Conservation (phyloP, 208 protist species). For the Crithidia expoeki region DNA sequence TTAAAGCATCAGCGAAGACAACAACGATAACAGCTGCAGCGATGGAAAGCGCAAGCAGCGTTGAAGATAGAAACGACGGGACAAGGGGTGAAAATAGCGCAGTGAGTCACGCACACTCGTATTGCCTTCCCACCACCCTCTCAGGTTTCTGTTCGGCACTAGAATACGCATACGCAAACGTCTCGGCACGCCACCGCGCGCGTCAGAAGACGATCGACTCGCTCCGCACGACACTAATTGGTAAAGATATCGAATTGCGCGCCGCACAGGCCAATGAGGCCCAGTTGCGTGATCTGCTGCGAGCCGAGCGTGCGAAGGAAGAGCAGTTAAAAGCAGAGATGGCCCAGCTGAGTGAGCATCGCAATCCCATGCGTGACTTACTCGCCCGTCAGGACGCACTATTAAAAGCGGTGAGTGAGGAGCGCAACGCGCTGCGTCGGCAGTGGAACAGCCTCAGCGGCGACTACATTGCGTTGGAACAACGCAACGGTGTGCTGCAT, state of each 20-base stretch:
- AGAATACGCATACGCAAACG: slow-evolving; percentile 32
- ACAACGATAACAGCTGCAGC: not conserved
- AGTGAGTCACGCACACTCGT: not conserved
- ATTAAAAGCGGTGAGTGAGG: slow-evolving; percentile 50
- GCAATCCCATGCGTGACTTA: slow-evolving; percentile 59
- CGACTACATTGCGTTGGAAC: slow-evolving; percentile 73
- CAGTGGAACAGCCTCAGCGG: slow-evolving; percentile 58
- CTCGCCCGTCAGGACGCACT: slow-evolving; percentile 60
- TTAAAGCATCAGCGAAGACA: not conserved
- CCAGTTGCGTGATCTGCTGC: slow-evolving; percentile 42
- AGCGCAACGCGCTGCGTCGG: slow-evolving; percentile 56
- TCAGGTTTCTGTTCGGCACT: slow-evolving; percentile 31
- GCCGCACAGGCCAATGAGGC: slow-evolving; percentile 33
- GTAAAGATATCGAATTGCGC: slow-evolving; percentile 32
- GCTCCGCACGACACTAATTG: slow-evolving; percentile 19
- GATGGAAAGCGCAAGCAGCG: not conserved
- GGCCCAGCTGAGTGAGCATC: slow-evolving; percentile 40
- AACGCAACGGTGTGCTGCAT: slow-evolving; percentile 74
- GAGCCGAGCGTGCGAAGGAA: slow-evolving; percentile 35
- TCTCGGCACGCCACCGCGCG: slow-evolving; percentile 18
- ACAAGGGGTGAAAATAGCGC: not conserved
- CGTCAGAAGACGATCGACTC: slow-evolving; percentile 26
- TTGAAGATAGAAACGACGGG: not conserved
- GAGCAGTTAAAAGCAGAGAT: slow-evolving; percentile 45
- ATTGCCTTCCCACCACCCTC: slow-evolving; percentile 36